Percentiles rank a stretch among this genome's conserved stretches.
phyloP scores from a whole-genome alignment of 805 yeast species.

The Teunomyces gatunensis region DNA sequence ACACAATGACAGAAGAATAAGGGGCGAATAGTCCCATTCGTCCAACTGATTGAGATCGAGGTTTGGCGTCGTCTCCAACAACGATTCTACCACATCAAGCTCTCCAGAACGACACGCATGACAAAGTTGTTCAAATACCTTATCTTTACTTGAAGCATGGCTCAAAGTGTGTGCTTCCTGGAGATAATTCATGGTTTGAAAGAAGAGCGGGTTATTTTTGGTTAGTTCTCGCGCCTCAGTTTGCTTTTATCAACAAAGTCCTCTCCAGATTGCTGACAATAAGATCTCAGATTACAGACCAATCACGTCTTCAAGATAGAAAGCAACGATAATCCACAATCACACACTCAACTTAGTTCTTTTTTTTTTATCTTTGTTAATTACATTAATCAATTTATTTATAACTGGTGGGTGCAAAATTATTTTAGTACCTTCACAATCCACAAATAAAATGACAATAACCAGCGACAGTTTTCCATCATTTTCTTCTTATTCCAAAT shows the following conservation, averaged over 20 bases:
- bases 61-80: constrained; percentile 45
- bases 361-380: no score
- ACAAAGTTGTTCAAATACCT: constrained; percentile 49
- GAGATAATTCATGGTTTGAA: background rate
- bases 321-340: no score
- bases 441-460: background rate
- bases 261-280: no score
- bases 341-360: no score
- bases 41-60: constrained; percentile 52
- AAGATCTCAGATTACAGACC: no score
- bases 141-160: background rate
- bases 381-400: background rate
- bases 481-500: background rate
- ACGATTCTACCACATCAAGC: constrained; percentile 55
- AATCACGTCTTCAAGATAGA: no score
- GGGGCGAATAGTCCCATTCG: constrained; percentile 72
- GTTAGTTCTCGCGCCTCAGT: no score
- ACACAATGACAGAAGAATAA: constrained; percentile 70
- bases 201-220: background rate
- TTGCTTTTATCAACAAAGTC: no score
- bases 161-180: constrained; percentile 3
- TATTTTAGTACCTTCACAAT: background rate
- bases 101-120: constrained; percentile 72
- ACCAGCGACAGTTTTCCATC: background rate
- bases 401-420: constrained; percentile 3